Conservation (phyloP, 176 grass and related monocot genomes). For the Secale cereale region DNA sequence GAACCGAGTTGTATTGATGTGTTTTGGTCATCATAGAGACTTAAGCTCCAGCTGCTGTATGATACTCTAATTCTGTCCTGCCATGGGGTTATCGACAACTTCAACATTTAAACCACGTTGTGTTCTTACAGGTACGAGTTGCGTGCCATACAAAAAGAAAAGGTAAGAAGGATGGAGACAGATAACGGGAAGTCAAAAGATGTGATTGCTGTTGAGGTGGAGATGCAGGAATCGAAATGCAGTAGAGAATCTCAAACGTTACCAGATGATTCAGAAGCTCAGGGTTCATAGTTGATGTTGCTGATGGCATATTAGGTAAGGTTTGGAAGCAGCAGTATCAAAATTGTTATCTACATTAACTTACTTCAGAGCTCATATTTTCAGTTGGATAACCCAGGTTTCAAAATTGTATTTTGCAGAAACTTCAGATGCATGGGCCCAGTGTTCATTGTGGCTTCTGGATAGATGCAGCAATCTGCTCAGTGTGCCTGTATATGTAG, state of each 20-base stretch:
- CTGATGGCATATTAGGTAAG: conserved; percentile 24
- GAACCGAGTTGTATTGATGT: not conserved
- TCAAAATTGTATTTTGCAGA: not conserved
- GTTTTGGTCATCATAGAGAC: conserved; percentile 1
- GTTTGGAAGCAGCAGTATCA: not conserved
- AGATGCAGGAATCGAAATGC: conserved; percentile 77
- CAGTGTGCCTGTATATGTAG: not conserved
- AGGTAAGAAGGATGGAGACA: conserved; percentile 56
- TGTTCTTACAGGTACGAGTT: conserved; percentile 67
- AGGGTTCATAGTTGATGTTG: conserved; percentile 29
- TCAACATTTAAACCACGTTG: not conserved
- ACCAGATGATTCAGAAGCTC: conserved; percentile 32
- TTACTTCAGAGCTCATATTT: not conserved
- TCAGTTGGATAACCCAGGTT: not conserved
- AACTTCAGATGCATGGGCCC: not conserved
- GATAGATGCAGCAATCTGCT: not conserved
- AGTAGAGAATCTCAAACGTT: conserved; percentile 30
- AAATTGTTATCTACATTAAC: not conserved
- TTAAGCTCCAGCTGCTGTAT: not conserved
- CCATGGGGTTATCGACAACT: not conserved
- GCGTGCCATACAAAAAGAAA: conserved; percentile 69
- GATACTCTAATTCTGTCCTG: not conserved
- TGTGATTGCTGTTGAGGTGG: conserved; percentile 67
- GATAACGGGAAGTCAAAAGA: conserved; percentile 42
- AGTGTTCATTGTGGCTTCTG: not conserved